Percentiles rank a stretch among this genome's conserved stretches.
phyloP scores from a whole-genome alignment of 1,284 basidiomycete species.

The Vanrija humicola region DNA sequence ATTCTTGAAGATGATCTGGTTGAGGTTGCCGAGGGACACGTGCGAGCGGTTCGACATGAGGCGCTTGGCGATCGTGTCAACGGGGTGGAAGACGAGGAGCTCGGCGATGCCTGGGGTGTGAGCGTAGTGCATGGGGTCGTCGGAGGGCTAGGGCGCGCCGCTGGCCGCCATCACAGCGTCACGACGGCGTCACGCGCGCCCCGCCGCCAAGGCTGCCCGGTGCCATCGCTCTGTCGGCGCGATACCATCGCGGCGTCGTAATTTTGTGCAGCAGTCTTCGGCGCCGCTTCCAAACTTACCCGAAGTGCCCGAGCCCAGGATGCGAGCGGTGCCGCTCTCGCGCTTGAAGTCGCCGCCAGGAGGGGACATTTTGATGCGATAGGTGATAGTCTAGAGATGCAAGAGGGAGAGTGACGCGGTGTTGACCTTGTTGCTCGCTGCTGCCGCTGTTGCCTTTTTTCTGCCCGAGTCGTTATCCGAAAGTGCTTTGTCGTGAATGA shows the following conservation, averaged over 20 bases:
- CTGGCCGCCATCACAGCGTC: no score
- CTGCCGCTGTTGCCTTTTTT: neutral
- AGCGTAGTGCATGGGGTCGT: no score
- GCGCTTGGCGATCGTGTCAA: constrained; percentile 94
- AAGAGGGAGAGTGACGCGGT: neutral
- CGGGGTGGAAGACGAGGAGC: constrained; percentile 83
- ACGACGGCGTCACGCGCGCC: no score
- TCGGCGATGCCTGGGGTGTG: constrained; percentile 75
- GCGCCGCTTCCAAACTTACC: constrained; percentile 54
- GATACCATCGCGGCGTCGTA: no score
- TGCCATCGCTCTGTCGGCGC: no score
- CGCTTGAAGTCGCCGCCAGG: constrained; percentile 39
- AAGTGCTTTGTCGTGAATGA: neutral
- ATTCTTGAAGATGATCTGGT: constrained; percentile 81
- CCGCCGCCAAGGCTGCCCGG: no score
- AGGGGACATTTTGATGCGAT: constrained; percentile 37
- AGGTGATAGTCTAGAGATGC: neutral
- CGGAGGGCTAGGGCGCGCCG: no score
- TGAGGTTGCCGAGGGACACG: constrained; percentile 63
- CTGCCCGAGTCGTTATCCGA: neutral
- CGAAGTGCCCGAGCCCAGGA: constrained; percentile 87
- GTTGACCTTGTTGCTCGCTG: neutral
- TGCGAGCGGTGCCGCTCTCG: constrained; percentile 84
- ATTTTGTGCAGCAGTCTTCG: no score
- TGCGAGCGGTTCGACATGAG: constrained; percentile 93